A percentile compares a stretch with the other conserved stretches of the same genome.
phyloP scores from a whole-genome alignment of 75 land plant genomes.

The Pinus taeda region DNA sequence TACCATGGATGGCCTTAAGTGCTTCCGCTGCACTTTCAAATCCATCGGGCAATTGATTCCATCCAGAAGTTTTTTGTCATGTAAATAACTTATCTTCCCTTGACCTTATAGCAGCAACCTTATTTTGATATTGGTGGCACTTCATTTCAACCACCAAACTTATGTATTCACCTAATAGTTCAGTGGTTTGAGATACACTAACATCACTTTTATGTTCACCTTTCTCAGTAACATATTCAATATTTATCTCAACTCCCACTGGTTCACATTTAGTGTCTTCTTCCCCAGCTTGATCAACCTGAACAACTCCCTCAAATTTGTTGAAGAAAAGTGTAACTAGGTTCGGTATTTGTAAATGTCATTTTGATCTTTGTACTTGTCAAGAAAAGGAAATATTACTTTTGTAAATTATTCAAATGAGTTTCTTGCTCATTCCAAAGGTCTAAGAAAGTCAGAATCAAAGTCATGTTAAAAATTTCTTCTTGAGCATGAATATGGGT shows the following conservation, averaged over 20 bases:
- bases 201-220: neutral
- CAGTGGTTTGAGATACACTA: neutral
- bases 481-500: too few relatives aligned
- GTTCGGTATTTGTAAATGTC: too few relatives aligned
- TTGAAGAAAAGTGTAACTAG: too few relatives aligned
- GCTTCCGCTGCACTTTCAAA: constrained; percentile 33
- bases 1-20: constrained; percentile 20
- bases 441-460: too few relatives aligned
- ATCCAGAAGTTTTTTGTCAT: constrained; percentile 36
- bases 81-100: neutral
- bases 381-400: too few relatives aligned
- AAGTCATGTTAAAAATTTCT: too few relatives aligned
- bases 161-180: neutral
- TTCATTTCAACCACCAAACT: neutral
- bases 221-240: neutral
- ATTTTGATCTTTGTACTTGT: too few relatives aligned
- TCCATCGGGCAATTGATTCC: constrained; percentile 65
- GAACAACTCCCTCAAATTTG: neutral
- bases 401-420: too few relatives aligned
- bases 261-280: constrained; percentile 5
- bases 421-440: too few relatives aligned
- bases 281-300: neutral
- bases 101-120: neutral
- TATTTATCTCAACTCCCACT: neutral
- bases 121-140: neutral